A percentile compares a stretch with the other conserved stretches of the same genome.
These are phyloP conservation scores for Lichtheimia ramosa DNA, from an alignment of 371 early-diverging fungal species.

Conservation along the genomic window DNA sequence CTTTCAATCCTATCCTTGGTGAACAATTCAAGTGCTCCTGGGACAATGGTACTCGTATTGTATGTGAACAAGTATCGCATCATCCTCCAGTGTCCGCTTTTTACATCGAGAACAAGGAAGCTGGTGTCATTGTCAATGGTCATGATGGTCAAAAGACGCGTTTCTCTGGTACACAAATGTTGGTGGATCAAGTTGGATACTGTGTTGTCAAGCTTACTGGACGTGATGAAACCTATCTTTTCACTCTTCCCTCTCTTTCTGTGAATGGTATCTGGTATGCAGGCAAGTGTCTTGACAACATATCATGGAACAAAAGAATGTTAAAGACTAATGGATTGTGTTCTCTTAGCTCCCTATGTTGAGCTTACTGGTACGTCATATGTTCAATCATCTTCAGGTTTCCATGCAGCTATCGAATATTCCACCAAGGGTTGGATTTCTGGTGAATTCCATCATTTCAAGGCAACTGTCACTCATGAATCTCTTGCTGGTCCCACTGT, in stretches of 20 bases:
- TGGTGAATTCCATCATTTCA: conserved; percentile 80
- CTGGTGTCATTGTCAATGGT: conserved; percentile 70
- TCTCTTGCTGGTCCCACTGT: conserved; percentile 34
- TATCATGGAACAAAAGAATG: neutral
- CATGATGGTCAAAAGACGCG: conserved; percentile 84
- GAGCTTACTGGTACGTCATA: conserved; percentile 74
- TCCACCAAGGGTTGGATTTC: conserved; percentile 78
- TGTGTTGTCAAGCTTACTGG: conserved; percentile 59
- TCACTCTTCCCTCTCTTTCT: conserved; percentile 76
- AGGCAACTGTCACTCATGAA: conserved; percentile 58
- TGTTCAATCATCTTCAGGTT: conserved; percentile 67
- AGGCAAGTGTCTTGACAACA: conserved; percentile 55
- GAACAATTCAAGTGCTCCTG: conserved; percentile 76
- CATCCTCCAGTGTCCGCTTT: conserved; percentile 79
- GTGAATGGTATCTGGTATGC: conserved; percentile 82
- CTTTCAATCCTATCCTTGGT: conserved; percentile 86
- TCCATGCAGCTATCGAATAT: conserved; percentile 69
- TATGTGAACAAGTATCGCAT: conserved; percentile 78
- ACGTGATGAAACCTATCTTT: conserved; percentile 65
- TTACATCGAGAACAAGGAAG: conserved; percentile 69
- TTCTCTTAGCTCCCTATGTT: conserved; percentile 60
- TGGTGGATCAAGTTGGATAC: conserved; percentile 78
- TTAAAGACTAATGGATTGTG: neutral
- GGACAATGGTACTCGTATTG: conserved; percentile 67
- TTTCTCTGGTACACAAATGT: conserved; percentile 74